Percentiles rank a stretch among this genome's conserved stretches.
phyloP scores from a whole-genome alignment of 1,284 basidiomycete species.

The Athelia psychrophila region DNA sequence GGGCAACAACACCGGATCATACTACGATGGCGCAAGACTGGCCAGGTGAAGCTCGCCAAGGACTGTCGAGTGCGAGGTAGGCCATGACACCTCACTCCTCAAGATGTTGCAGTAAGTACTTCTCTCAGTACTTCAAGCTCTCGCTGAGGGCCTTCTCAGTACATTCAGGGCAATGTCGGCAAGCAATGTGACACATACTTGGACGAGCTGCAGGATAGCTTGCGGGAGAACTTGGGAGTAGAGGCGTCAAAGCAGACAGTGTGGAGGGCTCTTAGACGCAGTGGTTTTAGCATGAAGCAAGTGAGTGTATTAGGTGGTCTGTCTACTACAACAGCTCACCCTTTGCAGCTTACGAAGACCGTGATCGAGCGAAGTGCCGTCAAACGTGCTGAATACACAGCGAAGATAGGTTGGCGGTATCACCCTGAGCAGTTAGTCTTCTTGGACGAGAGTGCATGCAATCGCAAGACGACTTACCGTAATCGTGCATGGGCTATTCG shows the following conservation, averaged over 20 bases:
- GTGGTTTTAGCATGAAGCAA: not conserved
- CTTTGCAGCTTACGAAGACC: not conserved
- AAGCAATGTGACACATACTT: not conserved
- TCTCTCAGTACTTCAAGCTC: not conserved
- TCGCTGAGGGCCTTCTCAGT: not conserved
- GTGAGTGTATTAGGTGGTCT: too few species aligned
- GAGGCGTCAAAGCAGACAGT: not conserved
- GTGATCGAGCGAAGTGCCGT: not conserved
- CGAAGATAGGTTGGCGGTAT: not conserved
- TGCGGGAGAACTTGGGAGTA: not conserved
- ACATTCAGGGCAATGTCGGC: not conserved
- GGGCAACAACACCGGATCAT: not conserved
- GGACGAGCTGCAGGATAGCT: not conserved
- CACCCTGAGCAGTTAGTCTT: slow-evolving; percentile 12
- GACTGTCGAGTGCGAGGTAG: not conserved
- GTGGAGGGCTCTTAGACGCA: not conserved
- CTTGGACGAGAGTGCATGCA: slow-evolving; percentile 11
- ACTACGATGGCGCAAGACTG: not conserved
- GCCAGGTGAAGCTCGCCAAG: not conserved
- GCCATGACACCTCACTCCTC: not conserved
- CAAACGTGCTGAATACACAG: not conserved
- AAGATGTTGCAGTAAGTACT: not conserved
- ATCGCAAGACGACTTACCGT: slow-evolving; percentile 8
- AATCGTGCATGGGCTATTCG: slow-evolving; percentile 5
- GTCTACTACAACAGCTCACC: not conserved